A percentile compares a stretch with the other conserved stretches of the same genome.
Conservation (phyloP, 495 filamentous ascomycete species). For the Apodospora peruviana region DNA sequence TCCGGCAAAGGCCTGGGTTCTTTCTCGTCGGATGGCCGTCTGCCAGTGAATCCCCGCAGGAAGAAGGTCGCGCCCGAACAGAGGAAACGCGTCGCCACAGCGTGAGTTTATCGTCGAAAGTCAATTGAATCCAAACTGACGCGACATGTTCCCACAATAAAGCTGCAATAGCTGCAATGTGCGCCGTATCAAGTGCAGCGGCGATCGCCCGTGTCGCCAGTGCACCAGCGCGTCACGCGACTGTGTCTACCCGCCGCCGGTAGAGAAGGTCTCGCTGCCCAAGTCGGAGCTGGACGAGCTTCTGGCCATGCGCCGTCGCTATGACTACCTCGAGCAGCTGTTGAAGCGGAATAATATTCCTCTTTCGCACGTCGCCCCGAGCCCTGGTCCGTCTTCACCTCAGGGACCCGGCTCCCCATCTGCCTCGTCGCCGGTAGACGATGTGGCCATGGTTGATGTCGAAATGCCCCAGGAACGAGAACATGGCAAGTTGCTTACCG, state of each 20-base stretch:
- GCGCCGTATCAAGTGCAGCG: constrained; percentile 39
- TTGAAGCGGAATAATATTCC: neutral
- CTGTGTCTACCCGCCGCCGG: constrained; percentile 28
- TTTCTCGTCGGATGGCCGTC: constrained; percentile 4
- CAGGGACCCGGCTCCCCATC: neutral
- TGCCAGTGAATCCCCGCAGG: constrained; percentile 33
- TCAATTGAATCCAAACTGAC: neutral
- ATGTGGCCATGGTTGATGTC: neutral
- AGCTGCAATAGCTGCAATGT: constrained; percentile 43
- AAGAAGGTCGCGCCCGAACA: constrained; percentile 29
- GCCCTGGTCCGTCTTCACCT: no score
- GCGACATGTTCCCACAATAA: neutral
- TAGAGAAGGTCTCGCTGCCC: constrained; percentile 25
- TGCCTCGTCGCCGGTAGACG: neutral
- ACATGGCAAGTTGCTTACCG: constrained; percentile 25
- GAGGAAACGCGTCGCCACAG: constrained; percentile 30
- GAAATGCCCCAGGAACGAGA: neutral
- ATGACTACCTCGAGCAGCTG: neutral
- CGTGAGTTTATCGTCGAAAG: constrained; percentile 15
- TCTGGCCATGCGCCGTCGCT: constrained; percentile 3
- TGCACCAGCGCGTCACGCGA: constrained; percentile 21
- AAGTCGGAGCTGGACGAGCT: constrained; percentile 24
- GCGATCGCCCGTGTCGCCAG: constrained; percentile 29
- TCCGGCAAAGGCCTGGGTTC: constrained; percentile 4
- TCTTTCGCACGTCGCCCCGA: neutral